Conservation (phyloP, 2,329 filamentous ascomycete genomes). For the Neonectria magnoliae region DNA sequence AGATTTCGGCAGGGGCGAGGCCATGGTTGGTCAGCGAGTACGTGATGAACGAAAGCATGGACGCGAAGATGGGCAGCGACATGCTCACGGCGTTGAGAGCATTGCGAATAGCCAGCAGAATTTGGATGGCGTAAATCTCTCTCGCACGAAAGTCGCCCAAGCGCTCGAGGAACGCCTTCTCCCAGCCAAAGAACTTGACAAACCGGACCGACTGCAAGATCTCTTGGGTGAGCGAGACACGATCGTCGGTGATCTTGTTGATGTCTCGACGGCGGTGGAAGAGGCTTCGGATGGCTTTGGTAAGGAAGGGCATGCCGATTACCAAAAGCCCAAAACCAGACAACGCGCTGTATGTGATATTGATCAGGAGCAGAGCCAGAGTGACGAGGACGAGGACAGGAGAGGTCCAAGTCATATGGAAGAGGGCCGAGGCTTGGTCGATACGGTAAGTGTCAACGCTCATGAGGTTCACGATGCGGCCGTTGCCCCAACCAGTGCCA, state of each 20-base stretch:
- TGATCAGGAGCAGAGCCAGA: constrained; percentile 82
- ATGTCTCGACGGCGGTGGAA: constrained; percentile 81
- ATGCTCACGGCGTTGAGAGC: constrained; percentile 85
- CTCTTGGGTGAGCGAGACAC: constrained; percentile 91
- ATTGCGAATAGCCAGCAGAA: constrained; percentile 84
- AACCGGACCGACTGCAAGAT: constrained; percentile 91
- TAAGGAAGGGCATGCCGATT: constrained; percentile 80
- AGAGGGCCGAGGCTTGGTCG: constrained; percentile 86
- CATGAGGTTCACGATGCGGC: constrained; percentile 92
- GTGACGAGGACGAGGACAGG: constrained; percentile 83
- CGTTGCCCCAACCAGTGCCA: constrained; percentile 89
- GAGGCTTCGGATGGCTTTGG: constrained; percentile 78
- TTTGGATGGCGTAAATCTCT: constrained; percentile 87
- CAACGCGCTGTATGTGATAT: constrained; percentile 88
- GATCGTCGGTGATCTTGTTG: constrained; percentile 93
- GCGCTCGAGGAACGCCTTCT: constrained; percentile 83
- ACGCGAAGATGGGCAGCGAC: constrained; percentile 91
- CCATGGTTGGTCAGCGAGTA: constrained; percentile 73
- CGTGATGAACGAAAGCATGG: constrained; percentile 94
- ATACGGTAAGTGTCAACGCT: constrained; percentile 94
- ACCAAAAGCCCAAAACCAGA: constrained; percentile 87
- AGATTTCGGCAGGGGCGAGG: constrained; percentile 80
- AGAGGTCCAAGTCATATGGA: constrained; percentile 91
- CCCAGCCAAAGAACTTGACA: constrained; percentile 98
- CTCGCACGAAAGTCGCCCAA: constrained; percentile 76